Evolutionary conservation across 1,139 yeast species (phyloP), one percentile per base, ranked within the genome.

Genomic region (Magnusiomyces suaveolens): DNA sequence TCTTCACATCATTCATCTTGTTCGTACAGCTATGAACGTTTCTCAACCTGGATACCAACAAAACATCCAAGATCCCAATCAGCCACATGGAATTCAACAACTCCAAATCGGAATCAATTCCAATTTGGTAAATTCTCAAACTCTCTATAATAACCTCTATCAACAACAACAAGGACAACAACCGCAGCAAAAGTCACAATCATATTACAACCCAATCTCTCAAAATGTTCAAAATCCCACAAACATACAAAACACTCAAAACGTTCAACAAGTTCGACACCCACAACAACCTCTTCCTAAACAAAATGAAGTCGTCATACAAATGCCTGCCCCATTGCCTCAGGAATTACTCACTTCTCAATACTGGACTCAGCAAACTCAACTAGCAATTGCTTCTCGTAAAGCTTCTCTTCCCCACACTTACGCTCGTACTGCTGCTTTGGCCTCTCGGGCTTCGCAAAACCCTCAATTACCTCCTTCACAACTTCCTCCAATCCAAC

Each of bases 381-480:
- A 85, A 67, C 76, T 92, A 60, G 86, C 84, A 38, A 88, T 84
- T 59, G 71, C 87, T 48, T 86, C 96, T 3, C 78, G 96, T 69
- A 82, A 80, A 60, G 80, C 90, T 18, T 72, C 75, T 56, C 72
- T 80, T 47, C 89, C 97, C 10, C 97, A 92, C 70, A 85, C 79
- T 62, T 92, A 89, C 70, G 98, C 98, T 2, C 79, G 97, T 60
- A 87, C 86, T 63, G 95, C 94, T 55, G 97, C 97, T 1, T 79
- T 87, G 56, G 80, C 87, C 62, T 87, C 92, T 18, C 60, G 66
- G 51, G 55, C 50, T 39, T 56, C 43, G 52, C 60, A 62, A 38
- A 60, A 54, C 29, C 60, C 39, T 53, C 60, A 62, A 33, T 60
- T 54, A 38, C 60, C 39, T 54, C 60, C 62, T 26, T 60, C 55